Evolutionary conservation across 306 rosid genomes (phyloP).

Genomic region (Canavalia gladiata): DNA sequence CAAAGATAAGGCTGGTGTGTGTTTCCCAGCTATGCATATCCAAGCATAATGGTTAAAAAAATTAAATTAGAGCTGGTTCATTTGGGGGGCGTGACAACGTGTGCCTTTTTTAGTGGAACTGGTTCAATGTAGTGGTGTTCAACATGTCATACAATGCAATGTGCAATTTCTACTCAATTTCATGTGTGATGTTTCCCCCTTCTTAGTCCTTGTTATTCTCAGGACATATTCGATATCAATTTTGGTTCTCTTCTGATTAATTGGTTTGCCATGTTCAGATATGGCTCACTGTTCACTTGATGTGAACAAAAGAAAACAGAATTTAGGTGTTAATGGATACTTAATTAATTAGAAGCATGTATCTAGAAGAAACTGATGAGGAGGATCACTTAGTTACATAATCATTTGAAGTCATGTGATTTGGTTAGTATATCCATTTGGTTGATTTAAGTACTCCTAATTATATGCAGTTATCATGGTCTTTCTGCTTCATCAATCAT

Average conservation of each 20-base stretch:
- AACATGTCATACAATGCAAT: conserved; percentile 28
- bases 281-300: conserved; percentile 17
- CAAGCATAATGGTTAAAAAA: background rate
- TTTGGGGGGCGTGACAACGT: background rate
- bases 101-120: conserved; percentile 30
- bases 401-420: conserved; percentile 56
- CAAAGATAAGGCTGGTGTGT: background rate
- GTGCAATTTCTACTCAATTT: conserved; percentile 22
- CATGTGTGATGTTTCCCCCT: conserved; percentile 46
- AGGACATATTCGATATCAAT: conserved; percentile 13
- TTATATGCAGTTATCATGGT: conserved; percentile 14
- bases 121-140: background rate
- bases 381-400: conserved; percentile 35
- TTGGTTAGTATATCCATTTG: conserved; percentile 37
- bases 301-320: background rate
- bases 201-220: conserved; percentile 31
- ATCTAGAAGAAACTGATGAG: conserved; percentile 32
- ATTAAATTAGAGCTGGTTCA: conserved; percentile 17
- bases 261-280: conserved; percentile 17
- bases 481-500: conserved; percentile 44
- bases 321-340: conserved; percentile 33
- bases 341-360: conserved; percentile 3
- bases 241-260: background rate
- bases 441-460: conserved; percentile 22
- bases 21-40: conserved; percentile 5